Percentiles rank a stretch among this genome's conserved stretches.
These are phyloP conservation scores for Claviceps quebecensis DNA, from an alignment of 2,329 filamentous ascomycete species.

Conservation along the genomic window DNA sequence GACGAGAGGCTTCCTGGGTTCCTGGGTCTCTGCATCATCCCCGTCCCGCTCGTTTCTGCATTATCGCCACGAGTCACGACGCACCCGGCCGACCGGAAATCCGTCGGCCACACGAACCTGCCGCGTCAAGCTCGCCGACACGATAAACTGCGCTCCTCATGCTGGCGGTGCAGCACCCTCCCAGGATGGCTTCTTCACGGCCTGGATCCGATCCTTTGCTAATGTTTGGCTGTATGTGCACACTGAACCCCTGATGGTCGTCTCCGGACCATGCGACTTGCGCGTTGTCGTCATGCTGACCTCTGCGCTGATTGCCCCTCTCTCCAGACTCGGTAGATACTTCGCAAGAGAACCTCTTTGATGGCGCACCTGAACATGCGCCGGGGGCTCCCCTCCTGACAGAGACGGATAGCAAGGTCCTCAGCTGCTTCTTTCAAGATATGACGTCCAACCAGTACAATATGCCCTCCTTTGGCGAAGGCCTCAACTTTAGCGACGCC, in stretches of 20 bases:
- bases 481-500: constrained; percentile 33
- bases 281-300: constrained; percentile 1
- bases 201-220: constrained; percentile 36
- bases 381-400: constrained; percentile 52
- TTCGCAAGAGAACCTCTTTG: constrained; percentile 30
- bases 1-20: background rate
- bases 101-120: background rate
- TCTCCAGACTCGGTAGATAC: constrained; percentile 30
- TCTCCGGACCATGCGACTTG: background rate
- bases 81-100: background rate
- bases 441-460: constrained; percentile 37
- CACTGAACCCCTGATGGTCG: background rate
- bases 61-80: background rate
- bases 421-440: constrained; percentile 44
- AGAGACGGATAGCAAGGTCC: constrained; percentile 43
- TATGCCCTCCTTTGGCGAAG: constrained; percentile 35
- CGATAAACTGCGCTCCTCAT: constrained; percentile 32
- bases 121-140: constrained; percentile 3
- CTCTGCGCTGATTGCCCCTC: background rate
- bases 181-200: constrained; percentile 46
- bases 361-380: constrained; percentile 44
- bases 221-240: constrained; percentile 53
- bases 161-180: constrained; percentile 39
- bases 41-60: background rate
- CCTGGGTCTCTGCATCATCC: background rate